A percentile compares a stretch with the other conserved stretches of the same genome.
These are phyloP conservation scores for Microsporum audouinii DNA, from an alignment of 2,329 filamentous ascomycete species.

Conservation along the genomic window DNA sequence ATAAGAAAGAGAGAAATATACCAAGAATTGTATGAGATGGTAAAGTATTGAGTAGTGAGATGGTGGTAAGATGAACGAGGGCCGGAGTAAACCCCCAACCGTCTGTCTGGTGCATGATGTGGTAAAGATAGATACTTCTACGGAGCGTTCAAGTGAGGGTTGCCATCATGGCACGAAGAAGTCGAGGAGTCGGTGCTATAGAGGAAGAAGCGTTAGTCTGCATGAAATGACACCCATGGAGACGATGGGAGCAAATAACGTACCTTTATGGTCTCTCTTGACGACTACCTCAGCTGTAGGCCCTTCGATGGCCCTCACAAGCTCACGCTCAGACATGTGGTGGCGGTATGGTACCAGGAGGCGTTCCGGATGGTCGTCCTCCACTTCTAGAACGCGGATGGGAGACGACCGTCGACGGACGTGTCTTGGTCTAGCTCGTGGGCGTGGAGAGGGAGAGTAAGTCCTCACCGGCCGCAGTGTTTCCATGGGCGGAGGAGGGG, in stretches of 20 bases:
- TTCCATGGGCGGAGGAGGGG: not conserved
- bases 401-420: conserved; percentile 25
- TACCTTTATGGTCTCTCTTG: conserved; percentile 91
- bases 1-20: not conserved
- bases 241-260: conserved; percentile 40
- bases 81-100: not conserved
- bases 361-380: conserved; percentile 30
- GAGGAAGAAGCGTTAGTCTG: conserved; percentile 6
- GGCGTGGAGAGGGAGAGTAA: conserved; percentile 2
- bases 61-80: not conserved
- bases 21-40: not conserved
- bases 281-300: conserved; percentile 49
- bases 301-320: conserved; percentile 58
- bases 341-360: conserved; percentile 36
- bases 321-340: conserved; percentile 49
- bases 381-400: conserved; percentile 25
- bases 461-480: not conserved
- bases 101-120: not conserved
- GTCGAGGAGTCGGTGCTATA: conserved; percentile 50
- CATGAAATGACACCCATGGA: not conserved
- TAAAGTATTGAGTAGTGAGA: not conserved
- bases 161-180: conserved; percentile 59
- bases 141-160: conserved; percentile 49
- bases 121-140: not conserved
- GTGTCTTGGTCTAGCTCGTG: not conserved